A percentile compares a stretch with the other conserved stretches of the same genome.
phyloP scores from a whole-genome alignment of 129 eudicot species.

The Tagetes erecta region DNA sequence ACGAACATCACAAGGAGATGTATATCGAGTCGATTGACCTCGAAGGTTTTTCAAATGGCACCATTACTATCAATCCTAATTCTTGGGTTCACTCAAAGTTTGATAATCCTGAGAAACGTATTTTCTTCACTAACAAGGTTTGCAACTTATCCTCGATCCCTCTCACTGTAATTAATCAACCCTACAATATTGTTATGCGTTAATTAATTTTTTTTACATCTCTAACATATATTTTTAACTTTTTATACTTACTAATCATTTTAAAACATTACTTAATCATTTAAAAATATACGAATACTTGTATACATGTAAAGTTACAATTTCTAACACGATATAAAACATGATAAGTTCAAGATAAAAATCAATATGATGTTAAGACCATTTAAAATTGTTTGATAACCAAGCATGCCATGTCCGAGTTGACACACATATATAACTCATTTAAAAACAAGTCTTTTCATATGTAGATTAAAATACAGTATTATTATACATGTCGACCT shows the following conservation, averaged over 20 bases:
- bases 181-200: neutral
- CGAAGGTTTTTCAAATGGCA: conserved; percentile 44
- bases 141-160: neutral
- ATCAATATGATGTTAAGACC: neutral
- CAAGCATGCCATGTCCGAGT: neutral
- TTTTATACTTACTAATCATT: neutral
- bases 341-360: neutral
- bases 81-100: conserved; percentile 69
- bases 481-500: neutral
- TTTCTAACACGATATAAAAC: neutral
- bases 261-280: neutral
- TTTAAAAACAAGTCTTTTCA: neutral
- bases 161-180: neutral
- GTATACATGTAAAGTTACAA: no score
- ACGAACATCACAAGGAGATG: conserved; percentile 72
- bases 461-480: neutral
- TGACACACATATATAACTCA: neutral
- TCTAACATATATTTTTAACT: neutral
- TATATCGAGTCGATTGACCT: conserved; percentile 40
- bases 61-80: conserved; percentile 30
- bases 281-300: neutral
- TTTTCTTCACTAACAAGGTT: conserved; percentile 78
- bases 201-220: neutral
- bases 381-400: neutral
- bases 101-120: conserved; percentile 40